Conservation (phyloP, 2,329 filamentous ascomycete genomes). For the Aspergillus persii region DNA sequence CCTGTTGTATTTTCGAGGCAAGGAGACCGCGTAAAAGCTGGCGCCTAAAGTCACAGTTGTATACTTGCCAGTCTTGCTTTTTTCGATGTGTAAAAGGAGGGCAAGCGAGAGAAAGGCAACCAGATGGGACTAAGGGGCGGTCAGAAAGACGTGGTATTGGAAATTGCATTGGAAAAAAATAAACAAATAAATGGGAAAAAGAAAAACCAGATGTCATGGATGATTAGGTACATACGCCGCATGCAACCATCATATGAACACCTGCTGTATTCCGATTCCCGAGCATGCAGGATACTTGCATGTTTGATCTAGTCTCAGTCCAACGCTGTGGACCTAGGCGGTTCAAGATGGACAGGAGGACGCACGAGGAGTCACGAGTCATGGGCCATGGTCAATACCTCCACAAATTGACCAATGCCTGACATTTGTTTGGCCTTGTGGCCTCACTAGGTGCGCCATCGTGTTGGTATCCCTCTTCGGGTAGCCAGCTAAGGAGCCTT, state of each 20-base stretch:
- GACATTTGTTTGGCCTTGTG: background rate
- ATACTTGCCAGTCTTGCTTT: background rate
- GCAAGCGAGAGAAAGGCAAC: background rate
- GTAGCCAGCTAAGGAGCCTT: background rate
- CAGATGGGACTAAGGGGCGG: background rate
- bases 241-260: background rate
- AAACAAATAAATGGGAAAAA: background rate
- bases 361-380: background rate
- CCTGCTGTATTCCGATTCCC: background rate
- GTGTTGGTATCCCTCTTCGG: background rate
- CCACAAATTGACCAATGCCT: background rate
- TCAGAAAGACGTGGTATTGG: background rate
- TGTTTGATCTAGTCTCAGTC: background rate
- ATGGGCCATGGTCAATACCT: background rate
- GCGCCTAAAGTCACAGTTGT: background rate
- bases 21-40: background rate
- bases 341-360: background rate
- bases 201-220: background rate
- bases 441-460: background rate
- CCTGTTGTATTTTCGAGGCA: background rate
- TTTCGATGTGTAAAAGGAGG: background rate
- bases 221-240: background rate
- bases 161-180: background rate
- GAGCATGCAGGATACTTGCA: background rate
- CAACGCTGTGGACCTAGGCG: background rate